These are phyloP conservation scores for Plasmodium blacklocki DNA, from an alignment of 169 alveolate species.

Conservation along the genomic window DNA sequence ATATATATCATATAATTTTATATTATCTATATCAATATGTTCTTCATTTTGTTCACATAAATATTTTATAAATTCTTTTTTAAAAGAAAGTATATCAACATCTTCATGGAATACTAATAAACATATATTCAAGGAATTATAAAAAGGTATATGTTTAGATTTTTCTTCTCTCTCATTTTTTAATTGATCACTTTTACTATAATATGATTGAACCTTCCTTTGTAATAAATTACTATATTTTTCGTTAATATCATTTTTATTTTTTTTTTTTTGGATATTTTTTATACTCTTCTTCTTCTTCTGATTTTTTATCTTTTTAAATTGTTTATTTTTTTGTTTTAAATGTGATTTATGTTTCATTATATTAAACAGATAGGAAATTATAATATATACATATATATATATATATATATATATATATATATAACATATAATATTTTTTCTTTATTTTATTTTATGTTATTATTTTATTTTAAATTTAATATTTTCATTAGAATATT, in stretches of 20 bases:
- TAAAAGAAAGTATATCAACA: slow-evolving; percentile 50
- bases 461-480: too few relatives aligned
- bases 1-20: slow-evolving; percentile 56
- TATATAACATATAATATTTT: not conserved
- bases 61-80: slow-evolving; percentile 67
- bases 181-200: slow-evolving; percentile 21
- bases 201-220: slow-evolving; percentile 38
- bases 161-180: slow-evolving; percentile 55
- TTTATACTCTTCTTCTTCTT: slow-evolving; percentile 34
- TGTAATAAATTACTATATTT: slow-evolving; percentile 40
- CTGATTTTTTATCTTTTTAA: slow-evolving; percentile 40
- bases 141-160: slow-evolving; percentile 57
- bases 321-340: slow-evolving; percentile 56
- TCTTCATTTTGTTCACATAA: slow-evolving; percentile 62
- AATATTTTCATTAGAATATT: too few relatives aligned
- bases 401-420: too few relatives aligned
- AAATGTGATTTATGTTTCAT: slow-evolving; percentile 68
- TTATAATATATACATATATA: too few relatives aligned
- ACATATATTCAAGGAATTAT: slow-evolving; percentile 44
- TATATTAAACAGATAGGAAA: not conserved
- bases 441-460: not conserved
- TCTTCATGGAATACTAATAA: slow-evolving; percentile 56
- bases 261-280: slow-evolving; percentile 22
- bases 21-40: slow-evolving; percentile 15
- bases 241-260: slow-evolving; percentile 22